Percentiles rank a stretch among this genome's conserved stretches.
phyloP scores from a whole-genome alignment of 768 basidiomycete genomes.

The Termitomyces sp. region DNA sequence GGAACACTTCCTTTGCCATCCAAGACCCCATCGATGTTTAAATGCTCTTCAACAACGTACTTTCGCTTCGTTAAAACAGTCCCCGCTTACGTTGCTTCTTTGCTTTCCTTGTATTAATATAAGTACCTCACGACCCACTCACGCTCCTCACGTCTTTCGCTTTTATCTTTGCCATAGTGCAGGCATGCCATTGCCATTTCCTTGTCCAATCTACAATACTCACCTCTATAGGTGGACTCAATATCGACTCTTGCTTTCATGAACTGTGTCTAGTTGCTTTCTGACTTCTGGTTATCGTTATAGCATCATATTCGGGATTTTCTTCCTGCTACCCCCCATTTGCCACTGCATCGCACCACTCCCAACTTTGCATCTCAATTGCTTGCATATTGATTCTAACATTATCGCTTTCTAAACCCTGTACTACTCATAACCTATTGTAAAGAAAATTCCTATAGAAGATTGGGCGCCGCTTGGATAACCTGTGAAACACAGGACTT shows the following conservation, averaged over 20 bases:
- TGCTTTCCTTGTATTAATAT: conserved; percentile 11
- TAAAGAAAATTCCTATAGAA: not conserved
- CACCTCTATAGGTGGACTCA: not conserved
- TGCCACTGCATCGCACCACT: conserved; percentile 5
- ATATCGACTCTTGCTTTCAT: conserved; percentile 41
- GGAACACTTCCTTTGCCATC: conserved; percentile 26
- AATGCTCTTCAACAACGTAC: not conserved
- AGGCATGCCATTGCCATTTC: not conserved
- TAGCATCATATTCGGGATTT: conserved; percentile 10
- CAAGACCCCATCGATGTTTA: conserved; percentile 22
- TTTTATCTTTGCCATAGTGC: not conserved
- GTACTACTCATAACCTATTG: not conserved
- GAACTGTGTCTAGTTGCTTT: conserved; percentile 42
- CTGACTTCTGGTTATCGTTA: conserved; percentile 35
- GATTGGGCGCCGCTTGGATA: not conserved
- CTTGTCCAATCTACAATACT: not conserved
- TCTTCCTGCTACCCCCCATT: not conserved
- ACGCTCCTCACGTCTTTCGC: conserved; percentile 3
- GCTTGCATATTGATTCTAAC: conserved; percentile 10
- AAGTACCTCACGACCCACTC: conserved; percentile 7
- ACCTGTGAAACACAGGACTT: not conserved
- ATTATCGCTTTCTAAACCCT: conserved; percentile 9
- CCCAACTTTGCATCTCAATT: conserved; percentile 3
- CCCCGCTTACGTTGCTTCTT: conserved; percentile 1
- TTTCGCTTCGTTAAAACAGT: not conserved